Evolutionary conservation across 352 stramenopile species (phyloP).

Genomic region (Phytopythium montanum): DNA sequence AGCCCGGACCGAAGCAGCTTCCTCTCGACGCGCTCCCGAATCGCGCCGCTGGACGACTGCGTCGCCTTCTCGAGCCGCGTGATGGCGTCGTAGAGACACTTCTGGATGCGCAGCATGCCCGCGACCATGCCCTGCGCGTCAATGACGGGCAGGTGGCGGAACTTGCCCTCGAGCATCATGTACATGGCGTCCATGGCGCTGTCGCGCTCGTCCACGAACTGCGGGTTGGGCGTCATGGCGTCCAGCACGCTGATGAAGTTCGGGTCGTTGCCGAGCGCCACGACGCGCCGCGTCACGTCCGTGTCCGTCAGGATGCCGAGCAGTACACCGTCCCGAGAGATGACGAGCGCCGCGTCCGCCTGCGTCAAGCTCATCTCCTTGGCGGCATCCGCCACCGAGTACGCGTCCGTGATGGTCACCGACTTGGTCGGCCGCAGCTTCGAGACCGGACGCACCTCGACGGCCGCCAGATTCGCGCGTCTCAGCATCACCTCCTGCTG

Average conservation of each 20-base stretch:
- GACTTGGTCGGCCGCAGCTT: constrained; percentile 87
- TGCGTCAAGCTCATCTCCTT: constrained; percentile 89
- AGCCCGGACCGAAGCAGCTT: constrained; percentile 59
- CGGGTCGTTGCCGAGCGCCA: constrained; percentile 82
- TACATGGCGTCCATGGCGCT: constrained; percentile 91
- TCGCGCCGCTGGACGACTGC: constrained; percentile 63
- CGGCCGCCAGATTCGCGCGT: constrained; percentile 51
- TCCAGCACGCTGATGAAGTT: constrained; percentile 82
- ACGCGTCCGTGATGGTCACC: constrained; percentile 84
- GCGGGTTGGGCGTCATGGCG: constrained; percentile 84
- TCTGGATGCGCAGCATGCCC: constrained; percentile 97
- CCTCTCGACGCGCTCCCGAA: constrained; percentile 76
- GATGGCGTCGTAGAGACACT: constrained; percentile 99
- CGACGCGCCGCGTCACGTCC: constrained; percentile 82
- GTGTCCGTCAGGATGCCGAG: constrained; percentile 96
- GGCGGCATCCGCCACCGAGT: constrained; percentile 87
- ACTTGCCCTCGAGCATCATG: constrained; percentile 90
- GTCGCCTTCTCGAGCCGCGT: constrained; percentile 93
- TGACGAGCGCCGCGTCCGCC: constrained; percentile 92
- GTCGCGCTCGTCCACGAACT: constrained; percentile 87
- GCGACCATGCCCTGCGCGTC: constrained; percentile 88
- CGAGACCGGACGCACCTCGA: constrained; percentile 89
- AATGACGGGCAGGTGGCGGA: constrained; percentile 97
- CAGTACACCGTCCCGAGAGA: constrained; percentile 86
- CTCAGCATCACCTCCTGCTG: constrained; percentile 35